Base-by-base conservation (phyloP, 2,329 filamentous ascomycete species). In the Alternaria sp. region DNA sequence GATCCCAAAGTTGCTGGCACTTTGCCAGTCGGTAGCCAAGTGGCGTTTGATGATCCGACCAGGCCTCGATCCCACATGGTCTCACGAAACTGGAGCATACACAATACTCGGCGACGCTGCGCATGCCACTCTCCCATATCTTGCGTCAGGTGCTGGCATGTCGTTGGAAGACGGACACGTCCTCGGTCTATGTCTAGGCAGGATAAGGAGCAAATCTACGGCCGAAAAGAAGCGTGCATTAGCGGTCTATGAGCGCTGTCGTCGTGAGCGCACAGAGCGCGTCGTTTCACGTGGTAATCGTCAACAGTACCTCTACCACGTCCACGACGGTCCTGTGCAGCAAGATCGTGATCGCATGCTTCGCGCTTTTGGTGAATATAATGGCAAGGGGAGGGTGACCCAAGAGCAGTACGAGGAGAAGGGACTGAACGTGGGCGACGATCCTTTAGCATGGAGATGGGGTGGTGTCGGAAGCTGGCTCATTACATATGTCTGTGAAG, bases 71-170 rank as follows among this genome's bases (percentile, higher is more conserved):
- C 71, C 76, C 5, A 78, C 79, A 1, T 90, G 88, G 88, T 85
- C 81, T 0, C 83, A 89, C 63, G 75, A 82, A 0, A 84, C 81
- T 0, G 86, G 83, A 0, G 78, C 84, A 0, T 88, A 88, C 66
- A 84, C 85, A 0, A 82, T 90, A 68, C 79, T 90, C 0, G 88
- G 88, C 0, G 88, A 90, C 66, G 86, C 87, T 0, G 86, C 87
- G 2, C 87, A 90, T 62, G 87, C 88, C 6, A 89, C 87, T 0
- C 78, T 90, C 0, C 88, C 88, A 0, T 90, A 90, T 68, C 78
- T 88, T 0, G 86, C 86, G 2, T 81, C 78, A 7, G 83, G 85
- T 2, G 86, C 86, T 0, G 86, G 86, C 2, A 88, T 88, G 86
- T 83, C 84, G 4, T 78, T 89, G 1, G 87, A 89, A 72, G 87